Evolutionary conservation across 208 protist species (phyloP).

Genomic region (Leishmania tropica): DNA sequence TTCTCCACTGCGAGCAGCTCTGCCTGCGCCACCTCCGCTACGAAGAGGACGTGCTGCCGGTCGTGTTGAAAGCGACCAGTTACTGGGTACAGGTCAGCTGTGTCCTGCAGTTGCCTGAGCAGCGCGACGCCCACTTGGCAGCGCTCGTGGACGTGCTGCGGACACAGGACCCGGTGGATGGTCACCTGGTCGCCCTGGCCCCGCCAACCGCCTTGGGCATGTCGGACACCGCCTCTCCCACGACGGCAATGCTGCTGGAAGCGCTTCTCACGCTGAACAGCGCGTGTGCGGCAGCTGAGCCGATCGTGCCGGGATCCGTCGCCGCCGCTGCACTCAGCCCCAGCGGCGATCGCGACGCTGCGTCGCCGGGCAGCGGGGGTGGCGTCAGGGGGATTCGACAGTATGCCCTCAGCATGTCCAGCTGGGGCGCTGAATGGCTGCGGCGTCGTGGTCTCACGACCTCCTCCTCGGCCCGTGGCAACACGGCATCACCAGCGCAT

Average conservation of each 20-base stretch:
- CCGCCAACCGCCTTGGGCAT: conserved; percentile 6
- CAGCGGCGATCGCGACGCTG: conserved; percentile 18
- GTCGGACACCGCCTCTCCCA: not conserved
- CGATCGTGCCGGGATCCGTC: conserved; percentile 30
- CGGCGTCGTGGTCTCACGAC: conserved; percentile 5
- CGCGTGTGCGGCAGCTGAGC: conserved; percentile 12
- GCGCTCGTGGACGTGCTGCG: conserved; percentile 38
- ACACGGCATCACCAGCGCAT: not conserved
- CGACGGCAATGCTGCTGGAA: conserved; percentile 7
- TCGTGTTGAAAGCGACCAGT: conserved; percentile 42
- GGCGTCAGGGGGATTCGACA: not conserved
- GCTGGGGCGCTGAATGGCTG: conserved; percentile 29
- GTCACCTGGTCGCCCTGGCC: conserved; percentile 23
- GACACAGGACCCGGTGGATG: conserved; percentile 23
- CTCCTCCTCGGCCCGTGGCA: not conserved
- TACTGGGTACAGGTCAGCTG: conserved; percentile 58
- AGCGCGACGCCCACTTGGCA: conserved; percentile 52
- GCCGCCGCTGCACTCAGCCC: conserved; percentile 17
- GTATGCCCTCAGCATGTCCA: conserved; percentile 2
- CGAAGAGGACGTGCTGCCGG: conserved; percentile 56
- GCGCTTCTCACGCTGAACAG: conserved; percentile 15
- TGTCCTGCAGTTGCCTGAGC: conserved; percentile 29
- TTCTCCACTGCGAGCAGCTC: conserved; percentile 27
- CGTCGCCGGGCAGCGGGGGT: conserved; percentile 1
- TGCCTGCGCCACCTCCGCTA: conserved; percentile 33